phyloP scores from a whole-genome alignment of 176 grass and related monocot species.

The Saccharum spontaneum region DNA sequence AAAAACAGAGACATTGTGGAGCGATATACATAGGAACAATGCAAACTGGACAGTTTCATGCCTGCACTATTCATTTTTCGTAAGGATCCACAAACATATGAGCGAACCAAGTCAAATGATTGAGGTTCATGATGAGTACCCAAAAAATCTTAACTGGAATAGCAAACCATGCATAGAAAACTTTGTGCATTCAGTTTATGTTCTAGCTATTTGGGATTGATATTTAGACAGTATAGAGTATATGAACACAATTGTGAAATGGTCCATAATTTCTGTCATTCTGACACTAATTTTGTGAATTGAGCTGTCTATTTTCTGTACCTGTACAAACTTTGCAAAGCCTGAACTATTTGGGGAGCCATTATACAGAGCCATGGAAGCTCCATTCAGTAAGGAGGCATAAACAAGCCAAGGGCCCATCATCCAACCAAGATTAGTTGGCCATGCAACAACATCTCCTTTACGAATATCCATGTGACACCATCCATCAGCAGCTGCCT shows the following conservation, averaged over 20 bases:
- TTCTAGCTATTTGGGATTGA: constrained; percentile 1
- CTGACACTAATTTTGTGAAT: neutral
- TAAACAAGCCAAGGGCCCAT: constrained; percentile 99
- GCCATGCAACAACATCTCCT: constrained; percentile 98
- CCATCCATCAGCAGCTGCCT: constrained; percentile 98
- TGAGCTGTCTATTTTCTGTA: constrained; percentile 28
- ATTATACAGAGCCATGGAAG: constrained; percentile 92
- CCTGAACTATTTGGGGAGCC: constrained; percentile 74
- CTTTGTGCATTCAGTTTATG: neutral
- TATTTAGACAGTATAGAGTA: neutral
- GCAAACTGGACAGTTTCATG: constrained; percentile 20
- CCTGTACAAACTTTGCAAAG: constrained; percentile 98
- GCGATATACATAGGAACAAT: neutral
- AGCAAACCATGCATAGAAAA: neutral
- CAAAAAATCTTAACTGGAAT: neutral
- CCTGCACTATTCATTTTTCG: constrained; percentile 3
- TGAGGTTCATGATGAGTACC: neutral
- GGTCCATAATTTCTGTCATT: neutral
- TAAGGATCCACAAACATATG: neutral
- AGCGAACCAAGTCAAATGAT: neutral
- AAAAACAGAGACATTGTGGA: neutral
- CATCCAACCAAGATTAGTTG: constrained; percentile 99
- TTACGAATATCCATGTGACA: constrained; percentile 87
- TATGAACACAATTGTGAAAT: neutral
- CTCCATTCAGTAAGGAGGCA: constrained; percentile 90